A percentile compares a stretch with the other conserved stretches of the same genome.
Conservation (phyloP, 192 early-diverging fungal species). For the Backusella macrospora region DNA sequence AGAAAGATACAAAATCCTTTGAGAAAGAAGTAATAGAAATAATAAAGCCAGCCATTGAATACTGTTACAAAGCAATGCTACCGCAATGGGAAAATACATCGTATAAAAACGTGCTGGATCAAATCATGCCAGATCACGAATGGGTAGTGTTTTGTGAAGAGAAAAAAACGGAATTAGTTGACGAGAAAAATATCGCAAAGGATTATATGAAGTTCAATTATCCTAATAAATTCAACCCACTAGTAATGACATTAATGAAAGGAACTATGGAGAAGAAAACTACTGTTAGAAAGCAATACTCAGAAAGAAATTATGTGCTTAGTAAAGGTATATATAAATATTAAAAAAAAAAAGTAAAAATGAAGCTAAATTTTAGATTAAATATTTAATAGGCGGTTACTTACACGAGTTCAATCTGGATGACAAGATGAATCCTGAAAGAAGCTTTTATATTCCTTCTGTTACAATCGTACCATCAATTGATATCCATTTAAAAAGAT, state of each 20-base stretch:
- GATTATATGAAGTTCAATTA: conserved; percentile 41
- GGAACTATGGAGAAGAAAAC: conserved; percentile 42
- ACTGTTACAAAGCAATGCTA: conserved; percentile 11
- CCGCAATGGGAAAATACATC: conserved; percentile 23
- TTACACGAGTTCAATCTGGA: conserved; percentile 42
- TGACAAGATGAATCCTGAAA: conserved; percentile 36
- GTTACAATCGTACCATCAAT: conserved; percentile 33
- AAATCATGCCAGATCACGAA: conserved; percentile 36
- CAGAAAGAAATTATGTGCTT: conserved; percentile 47
- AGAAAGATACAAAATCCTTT: conserved; percentile 27
- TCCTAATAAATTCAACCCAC: conserved; percentile 40
- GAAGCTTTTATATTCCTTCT: conserved; percentile 46
- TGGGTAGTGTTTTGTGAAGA: conserved; percentile 42
- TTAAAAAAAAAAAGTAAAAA: neutral
- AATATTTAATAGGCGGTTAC: conserved; percentile 34
- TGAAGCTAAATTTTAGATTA: neutral
- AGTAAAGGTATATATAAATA: too few species aligned
- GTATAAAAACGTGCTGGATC: conserved; percentile 2
- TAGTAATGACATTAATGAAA: conserved; percentile 41
- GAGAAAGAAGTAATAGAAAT: conserved; percentile 27
- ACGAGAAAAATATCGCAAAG: conserved; percentile 31
- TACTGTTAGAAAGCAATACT: conserved; percentile 44
- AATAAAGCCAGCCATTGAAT: conserved; percentile 27
- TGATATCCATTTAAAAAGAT: conserved; percentile 17
- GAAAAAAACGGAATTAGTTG: conserved; percentile 42